phyloP scores from a whole-genome alignment of 805 yeast species.

The Schizosaccharomyces lindneri region DNA sequence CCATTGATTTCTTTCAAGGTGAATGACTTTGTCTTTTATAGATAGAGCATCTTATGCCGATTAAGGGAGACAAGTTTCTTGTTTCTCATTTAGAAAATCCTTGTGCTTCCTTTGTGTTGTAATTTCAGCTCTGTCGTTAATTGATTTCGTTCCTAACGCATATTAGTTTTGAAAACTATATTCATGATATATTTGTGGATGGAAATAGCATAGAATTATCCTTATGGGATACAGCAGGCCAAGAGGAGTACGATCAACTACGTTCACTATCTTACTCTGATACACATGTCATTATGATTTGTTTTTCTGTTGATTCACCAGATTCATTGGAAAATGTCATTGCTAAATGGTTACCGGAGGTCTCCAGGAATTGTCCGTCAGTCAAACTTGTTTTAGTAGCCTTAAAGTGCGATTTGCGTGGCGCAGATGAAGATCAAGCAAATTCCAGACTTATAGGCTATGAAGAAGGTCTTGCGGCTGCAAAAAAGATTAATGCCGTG shows the following conservation, averaged over 20 bases:
- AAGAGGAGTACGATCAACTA: constrained; percentile 87
- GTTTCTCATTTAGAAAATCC: no score
- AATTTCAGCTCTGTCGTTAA: no score
- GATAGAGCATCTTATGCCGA: background rate
- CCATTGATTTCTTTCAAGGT: no score
- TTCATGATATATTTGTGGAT: constrained; percentile 88
- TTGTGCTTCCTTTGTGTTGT: no score
- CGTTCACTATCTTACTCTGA: constrained; percentile 82
- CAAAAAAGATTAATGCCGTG: constrained; percentile 78
- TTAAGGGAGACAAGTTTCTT: background rate
- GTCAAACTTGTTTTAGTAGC: constrained; percentile 86
- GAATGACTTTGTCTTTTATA: no score
- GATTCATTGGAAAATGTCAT: constrained; percentile 90
- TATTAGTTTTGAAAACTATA: constrained; percentile 58
- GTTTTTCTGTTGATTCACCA: constrained; percentile 84
- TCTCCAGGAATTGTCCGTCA: constrained; percentile 89
- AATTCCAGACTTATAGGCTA: constrained; percentile 39
- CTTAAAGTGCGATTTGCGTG: constrained; percentile 74
- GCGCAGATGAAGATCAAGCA: constrained; percentile 12
- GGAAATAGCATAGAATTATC: constrained; percentile 79
- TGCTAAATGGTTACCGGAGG: constrained; percentile 91
- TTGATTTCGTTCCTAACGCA: background rate
- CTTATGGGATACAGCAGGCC: constrained; percentile 97
- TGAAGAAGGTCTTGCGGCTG: constrained; percentile 83
- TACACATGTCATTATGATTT: constrained; percentile 89